phyloP scores from a whole-genome alignment of 345 rosid species.

The Citrus sp. region DNA sequence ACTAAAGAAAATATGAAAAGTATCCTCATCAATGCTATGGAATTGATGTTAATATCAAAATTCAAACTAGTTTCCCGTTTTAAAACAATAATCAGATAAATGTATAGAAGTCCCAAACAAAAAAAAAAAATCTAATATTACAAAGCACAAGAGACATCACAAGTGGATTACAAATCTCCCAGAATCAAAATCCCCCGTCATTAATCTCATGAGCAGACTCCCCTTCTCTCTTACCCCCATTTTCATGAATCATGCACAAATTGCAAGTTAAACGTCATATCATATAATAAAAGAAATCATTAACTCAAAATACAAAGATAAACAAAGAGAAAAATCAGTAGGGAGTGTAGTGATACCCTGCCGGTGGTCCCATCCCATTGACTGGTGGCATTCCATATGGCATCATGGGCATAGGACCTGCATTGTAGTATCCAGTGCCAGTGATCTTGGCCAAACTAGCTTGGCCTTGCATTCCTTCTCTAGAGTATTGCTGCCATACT shows the following conservation, averaged over 20 bases:
- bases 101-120: background rate
- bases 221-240: conserved; percentile 12
- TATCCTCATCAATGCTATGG: background rate
- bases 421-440: conserved; percentile 32
- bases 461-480: conserved; percentile 83
- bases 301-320: conserved; percentile 16
- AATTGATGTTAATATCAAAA: background rate
- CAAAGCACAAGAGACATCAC: conserved; percentile 34
- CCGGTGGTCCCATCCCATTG: conserved; percentile 43
- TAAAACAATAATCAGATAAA: conserved; percentile 5
- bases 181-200: conserved; percentile 22
- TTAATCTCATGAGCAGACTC: conserved; percentile 4
- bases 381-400: conserved; percentile 61
- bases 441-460: conserved; percentile 58
- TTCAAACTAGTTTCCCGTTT: background rate
- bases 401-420: conserved; percentile 37
- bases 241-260: conserved; percentile 18
- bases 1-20: background rate
- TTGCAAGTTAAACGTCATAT: conserved; percentile 24
- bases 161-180: conserved; percentile 26
- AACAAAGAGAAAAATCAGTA: conserved; percentile 35
- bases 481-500: conserved; percentile 73
- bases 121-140: conserved; percentile 26
- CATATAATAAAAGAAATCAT: conserved; percentile 19
- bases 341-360: conserved; percentile 49